Conservation (phyloP, 202 grass and related monocot species). For the Eragrostis tef region DNA sequence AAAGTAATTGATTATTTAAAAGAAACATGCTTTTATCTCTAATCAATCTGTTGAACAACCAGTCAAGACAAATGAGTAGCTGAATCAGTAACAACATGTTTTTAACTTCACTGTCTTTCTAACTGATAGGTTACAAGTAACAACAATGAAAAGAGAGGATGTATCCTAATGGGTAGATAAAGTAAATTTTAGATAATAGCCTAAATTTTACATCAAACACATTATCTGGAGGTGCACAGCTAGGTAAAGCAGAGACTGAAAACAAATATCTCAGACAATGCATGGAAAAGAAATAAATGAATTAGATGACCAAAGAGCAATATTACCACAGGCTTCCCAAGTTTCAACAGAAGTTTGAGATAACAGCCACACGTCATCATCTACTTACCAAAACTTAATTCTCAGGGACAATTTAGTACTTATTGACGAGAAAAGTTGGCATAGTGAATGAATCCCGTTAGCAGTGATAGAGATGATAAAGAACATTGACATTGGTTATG, state of each 20-base stretch:
- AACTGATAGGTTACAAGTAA: too few species aligned
- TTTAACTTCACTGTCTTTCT: too few species aligned
- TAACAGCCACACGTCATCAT: neutral
- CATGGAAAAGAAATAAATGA: neutral
- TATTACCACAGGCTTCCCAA: neutral
- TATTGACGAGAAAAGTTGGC: neutral
- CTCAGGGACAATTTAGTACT: neutral
- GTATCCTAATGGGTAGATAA: too few species aligned
- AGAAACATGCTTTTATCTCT: too few species aligned
- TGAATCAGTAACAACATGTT: too few species aligned
- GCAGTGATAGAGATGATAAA: neutral
- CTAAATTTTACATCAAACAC: neutral
- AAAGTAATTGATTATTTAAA: too few species aligned
- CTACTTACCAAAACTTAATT: neutral
- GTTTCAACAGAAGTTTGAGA: neutral
- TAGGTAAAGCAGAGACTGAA: neutral
- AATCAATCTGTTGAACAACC: too few species aligned
- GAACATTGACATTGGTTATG: neutral
- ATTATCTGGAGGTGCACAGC: neutral
- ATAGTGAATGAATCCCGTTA: neutral
- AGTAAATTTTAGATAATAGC: too few species aligned
- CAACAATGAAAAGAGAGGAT: too few species aligned
- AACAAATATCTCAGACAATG: neutral
- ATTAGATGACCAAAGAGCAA: neutral
- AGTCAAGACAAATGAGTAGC: too few species aligned